Conservation (phyloP, 2,329 filamentous ascomycete species). For the Berkeleyomyces rouxiae region DNA sequence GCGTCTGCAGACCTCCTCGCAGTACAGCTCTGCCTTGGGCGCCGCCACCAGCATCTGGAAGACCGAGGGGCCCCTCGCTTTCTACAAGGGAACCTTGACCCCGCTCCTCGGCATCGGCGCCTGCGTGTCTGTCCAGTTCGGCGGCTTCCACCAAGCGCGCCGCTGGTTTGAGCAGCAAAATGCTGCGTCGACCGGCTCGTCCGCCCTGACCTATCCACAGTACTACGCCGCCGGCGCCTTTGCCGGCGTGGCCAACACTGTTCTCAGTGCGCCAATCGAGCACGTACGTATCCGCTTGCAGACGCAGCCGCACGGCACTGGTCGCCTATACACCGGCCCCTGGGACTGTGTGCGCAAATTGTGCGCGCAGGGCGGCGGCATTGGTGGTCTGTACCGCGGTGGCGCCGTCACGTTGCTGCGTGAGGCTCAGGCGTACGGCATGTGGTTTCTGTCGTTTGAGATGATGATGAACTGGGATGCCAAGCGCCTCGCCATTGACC, state of each 20-base stretch:
- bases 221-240: conserved; percentile 87
- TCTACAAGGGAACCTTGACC: conserved; percentile 97
- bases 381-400: conserved; percentile 70
- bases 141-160: conserved; percentile 83
- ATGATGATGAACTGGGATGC: conserved; percentile 90
- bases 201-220: conserved; percentile 57
- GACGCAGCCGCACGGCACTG: conserved; percentile 80
- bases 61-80: conserved; percentile 75
- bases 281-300: conserved; percentile 92
- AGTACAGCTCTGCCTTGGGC: conserved; percentile 65
- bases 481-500: conserved; percentile 54
- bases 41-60: conserved; percentile 72
- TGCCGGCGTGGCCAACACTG: conserved; percentile 77
- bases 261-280: conserved; percentile 83
- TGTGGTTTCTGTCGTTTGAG: conserved; percentile 93
- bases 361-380: conserved; percentile 45
- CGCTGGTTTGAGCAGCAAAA: conserved; percentile 71
- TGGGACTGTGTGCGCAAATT: conserved; percentile 84
- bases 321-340: conserved; percentile 64
- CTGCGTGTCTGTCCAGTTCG: conserved; percentile 96
- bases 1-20: conserved; percentile 72
- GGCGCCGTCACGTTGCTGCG: conserved; percentile 70
- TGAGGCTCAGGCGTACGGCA: conserved; percentile 86
- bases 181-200: conserved; percentile 24
- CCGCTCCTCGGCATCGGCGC: conserved; percentile 91